phyloP scores from a whole-genome alignment of 148 eudicot species.

The Rhododendron simsii region DNA sequence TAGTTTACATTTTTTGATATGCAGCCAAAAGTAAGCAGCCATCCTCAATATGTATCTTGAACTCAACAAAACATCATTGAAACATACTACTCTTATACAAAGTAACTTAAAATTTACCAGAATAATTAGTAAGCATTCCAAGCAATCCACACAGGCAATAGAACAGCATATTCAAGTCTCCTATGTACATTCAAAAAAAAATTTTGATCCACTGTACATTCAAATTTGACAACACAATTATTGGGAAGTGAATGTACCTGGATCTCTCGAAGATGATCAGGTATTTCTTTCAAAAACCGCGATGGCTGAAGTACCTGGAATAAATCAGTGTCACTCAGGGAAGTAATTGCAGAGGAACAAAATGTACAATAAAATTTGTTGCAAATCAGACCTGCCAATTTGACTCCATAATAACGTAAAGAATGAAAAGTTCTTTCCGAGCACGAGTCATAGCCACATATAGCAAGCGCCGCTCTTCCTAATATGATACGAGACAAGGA shows the following conservation, averaged over 20 bases:
- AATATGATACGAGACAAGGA: constrained; percentile 5
- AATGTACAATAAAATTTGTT: not conserved
- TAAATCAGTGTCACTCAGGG: not conserved
- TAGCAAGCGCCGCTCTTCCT: constrained; percentile 90
- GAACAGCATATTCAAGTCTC: not conserved
- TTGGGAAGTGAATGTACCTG: constrained; percentile 39
- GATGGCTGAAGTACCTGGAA: constrained; percentile 91
- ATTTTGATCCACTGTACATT: not conserved
- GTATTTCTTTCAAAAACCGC: constrained; percentile 85
- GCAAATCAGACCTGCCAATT: constrained; percentile 75
- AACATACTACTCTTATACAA: not conserved
- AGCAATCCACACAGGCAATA: constrained; percentile 1
- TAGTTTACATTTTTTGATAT: not conserved
- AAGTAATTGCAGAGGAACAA: constrained; percentile 5
- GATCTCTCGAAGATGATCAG: constrained; percentile 53
- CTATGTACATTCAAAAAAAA: not conserved
- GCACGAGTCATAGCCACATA: constrained; percentile 99
- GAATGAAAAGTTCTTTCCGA: constrained; percentile 69
- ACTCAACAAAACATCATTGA: not conserved
- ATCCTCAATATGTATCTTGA: not conserved
- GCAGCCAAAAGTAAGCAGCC: not conserved
- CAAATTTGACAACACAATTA: not conserved
- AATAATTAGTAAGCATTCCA: not conserved
- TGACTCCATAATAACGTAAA: constrained; percentile 71
- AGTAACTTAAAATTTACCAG: not conserved